These are phyloP conservation scores for Mimosa bimucronata DNA, from an alignment of 306 rosid genomes.

Conservation along the genomic window DNA sequence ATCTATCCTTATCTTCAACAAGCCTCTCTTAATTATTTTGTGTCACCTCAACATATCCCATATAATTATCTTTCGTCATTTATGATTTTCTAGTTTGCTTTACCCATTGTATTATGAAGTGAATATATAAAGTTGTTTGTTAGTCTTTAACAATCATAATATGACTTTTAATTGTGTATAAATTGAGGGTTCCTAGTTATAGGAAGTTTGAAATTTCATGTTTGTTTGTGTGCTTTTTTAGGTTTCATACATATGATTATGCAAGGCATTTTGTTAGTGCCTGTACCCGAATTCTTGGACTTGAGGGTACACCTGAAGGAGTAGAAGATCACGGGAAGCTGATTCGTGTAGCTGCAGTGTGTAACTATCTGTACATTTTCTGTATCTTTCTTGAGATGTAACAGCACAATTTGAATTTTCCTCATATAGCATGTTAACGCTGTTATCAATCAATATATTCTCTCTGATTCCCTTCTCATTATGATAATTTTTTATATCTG, in stretches of 20 bases:
- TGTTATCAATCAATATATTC: constrained; percentile 30
- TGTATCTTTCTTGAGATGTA: constrained; percentile 30
- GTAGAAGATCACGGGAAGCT: constrained; percentile 98
- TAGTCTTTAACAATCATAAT: not conserved
- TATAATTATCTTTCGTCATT: not conserved
- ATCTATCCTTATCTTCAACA: constrained; percentile 23
- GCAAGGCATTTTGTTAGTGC: constrained; percentile 99
- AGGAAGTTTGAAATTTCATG: constrained; percentile 15
- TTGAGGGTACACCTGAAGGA: constrained; percentile 97
- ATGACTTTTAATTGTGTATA: not conserved
- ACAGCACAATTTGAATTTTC: constrained; percentile 29
- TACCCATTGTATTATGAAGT: constrained; percentile 8
- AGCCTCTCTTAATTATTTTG: not conserved
- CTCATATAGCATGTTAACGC: constrained; percentile 23
- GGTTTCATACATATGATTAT: constrained; percentile 96
- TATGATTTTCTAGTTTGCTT: constrained; percentile 3
- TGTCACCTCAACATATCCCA: not conserved
- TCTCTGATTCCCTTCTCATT: constrained; percentile 40
- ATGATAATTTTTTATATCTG: constrained; percentile 38
- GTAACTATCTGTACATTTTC: constrained; percentile 38
- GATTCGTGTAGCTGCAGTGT: constrained; percentile 97
- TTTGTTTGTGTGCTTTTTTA: constrained; percentile 44
- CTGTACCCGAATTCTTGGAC: constrained; percentile 94
- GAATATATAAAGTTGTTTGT: constrained; percentile 3
- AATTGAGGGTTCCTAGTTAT: not conserved